Percentiles rank a stretch among this genome's conserved stretches.
Evolutionary conservation across 2,329 filamentous ascomycete species (phyloP).

Genomic region (Pseudocercospora macadamiae): DNA sequence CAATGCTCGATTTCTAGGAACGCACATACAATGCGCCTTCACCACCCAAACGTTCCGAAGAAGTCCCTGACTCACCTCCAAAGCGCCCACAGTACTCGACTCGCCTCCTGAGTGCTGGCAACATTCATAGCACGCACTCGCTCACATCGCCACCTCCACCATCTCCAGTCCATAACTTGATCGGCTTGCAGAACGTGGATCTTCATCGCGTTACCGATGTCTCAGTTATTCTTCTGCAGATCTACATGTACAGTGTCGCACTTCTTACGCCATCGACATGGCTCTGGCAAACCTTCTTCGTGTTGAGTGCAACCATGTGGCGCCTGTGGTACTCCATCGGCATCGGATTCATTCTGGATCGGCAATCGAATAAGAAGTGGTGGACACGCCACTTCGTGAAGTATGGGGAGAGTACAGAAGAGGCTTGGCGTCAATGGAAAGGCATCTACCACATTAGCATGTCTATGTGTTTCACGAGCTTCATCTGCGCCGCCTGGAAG

Average conservation of each 20-base stretch:
- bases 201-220: conserved; percentile 85
- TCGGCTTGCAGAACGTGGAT: conserved; percentile 84
- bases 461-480: conserved; percentile 85
- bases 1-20: conserved; percentile 51
- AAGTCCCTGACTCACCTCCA: conserved; percentile 44
- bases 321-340: conserved; percentile 90
- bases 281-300: conserved; percentile 75
- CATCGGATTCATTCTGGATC: conserved; percentile 79
- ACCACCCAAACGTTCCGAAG: conserved; percentile 58
- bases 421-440: conserved; percentile 98
- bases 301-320: conserved; percentile 79
- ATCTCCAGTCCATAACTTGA: conserved; percentile 75
- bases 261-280: conserved; percentile 76
- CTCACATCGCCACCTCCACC: conserved; percentile 57
- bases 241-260: conserved; percentile 75
- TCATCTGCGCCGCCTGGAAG: conserved; percentile 92
- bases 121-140: conserved; percentile 41
- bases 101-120: conserved; percentile 43
- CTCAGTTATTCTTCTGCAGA: conserved; percentile 73
- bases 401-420: conserved; percentile 84
- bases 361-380: conserved; percentile 85
- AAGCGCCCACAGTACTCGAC: conserved; percentile 44
- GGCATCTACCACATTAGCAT: conserved; percentile 92
- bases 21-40: conserved; percentile 93
- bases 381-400: conserved; percentile 99